Base-by-base conservation (phyloP, 169 alveolate genomes). In the Eimeria necatrix region DNA sequence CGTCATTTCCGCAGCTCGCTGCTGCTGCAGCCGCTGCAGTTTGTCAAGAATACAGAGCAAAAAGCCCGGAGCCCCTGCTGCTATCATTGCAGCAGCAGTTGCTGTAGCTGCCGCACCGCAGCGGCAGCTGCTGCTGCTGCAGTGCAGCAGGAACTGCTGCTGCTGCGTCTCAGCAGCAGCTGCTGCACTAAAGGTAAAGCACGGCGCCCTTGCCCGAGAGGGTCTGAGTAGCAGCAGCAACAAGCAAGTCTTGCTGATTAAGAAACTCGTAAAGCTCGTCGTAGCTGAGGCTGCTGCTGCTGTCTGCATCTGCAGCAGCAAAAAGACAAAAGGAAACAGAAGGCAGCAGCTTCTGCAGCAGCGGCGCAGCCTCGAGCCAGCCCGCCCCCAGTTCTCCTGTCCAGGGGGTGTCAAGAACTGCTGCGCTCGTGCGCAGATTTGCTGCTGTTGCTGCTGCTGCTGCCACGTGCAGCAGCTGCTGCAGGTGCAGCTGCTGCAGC, bases 401-500 rank as follows among this genome's bases (percentile, higher is more conserved):
- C 89, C 89, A 80, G n/a, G 89, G 89, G 24, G 71, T 51, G n/a
- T 80, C 89, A 8, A 80, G 9, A 6, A 51, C 89, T 4, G 71
- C 51, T 20, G 53, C 51, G 32, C 22, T 6, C 3, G 64, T 41
- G 12, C 70, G 89, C 0, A 9, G 2, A 4, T 24, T 74, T 4
- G 20, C 78, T 74, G 53, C 61, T 18, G 78, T 10, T 18, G 78
- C 78, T 14, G n/a, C 78, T 49, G 89, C 89, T 80, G 89, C 89
- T 52, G 64, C 71, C 20, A 51, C 49, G 14, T 74, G 85, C 60
- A 74, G 48, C 2, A 80, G 71, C 51, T 80, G 89, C 71, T 80
- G 89, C 20, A 80, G n/a, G 49, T 80, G 89, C 32, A 80, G 89
- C 89, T 80, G 89, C 89, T 80, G 89, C 70, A 80, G 71, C 89